phyloP scores from a whole-genome alignment of 23 red algal species.

The Agarophyton chilense region DNA sequence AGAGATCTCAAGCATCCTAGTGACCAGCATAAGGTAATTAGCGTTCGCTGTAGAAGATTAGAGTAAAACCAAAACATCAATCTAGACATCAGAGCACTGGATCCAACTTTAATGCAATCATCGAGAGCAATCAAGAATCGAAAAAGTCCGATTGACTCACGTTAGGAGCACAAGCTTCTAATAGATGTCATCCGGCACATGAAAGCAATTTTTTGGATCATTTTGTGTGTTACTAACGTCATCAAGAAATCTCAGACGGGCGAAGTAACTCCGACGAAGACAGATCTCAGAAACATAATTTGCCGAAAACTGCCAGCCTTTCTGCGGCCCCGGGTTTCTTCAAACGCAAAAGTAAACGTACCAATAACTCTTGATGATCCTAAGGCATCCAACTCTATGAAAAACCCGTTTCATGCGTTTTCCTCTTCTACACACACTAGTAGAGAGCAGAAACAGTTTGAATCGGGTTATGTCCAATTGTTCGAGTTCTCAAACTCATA shows the following conservation, averaged over 20 bases:
- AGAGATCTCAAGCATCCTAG: background rate
- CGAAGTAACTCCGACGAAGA: background rate
- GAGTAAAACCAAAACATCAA: background rate
- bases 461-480: background rate
- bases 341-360: background rate
- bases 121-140: background rate
- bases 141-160: background rate
- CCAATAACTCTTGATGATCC: too few relatives aligned
- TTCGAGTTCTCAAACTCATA: background rate
- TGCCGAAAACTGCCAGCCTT: background rate
- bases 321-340: background rate
- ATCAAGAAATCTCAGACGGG: background rate
- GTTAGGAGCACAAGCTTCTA: background rate
- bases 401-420: background rate
- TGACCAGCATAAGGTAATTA: background rate
- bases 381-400: too few relatives aligned
- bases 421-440: background rate
- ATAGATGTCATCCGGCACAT: background rate
- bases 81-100: background rate
- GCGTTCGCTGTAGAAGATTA: background rate
- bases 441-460: background rate
- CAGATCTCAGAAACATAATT: background rate
- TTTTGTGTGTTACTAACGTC: background rate
- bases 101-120: background rate
- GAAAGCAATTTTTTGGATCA: background rate